Base-by-base conservation (phyloP, 768 basidiomycete genomes). In the Melanogaster broomeanus region DNA sequence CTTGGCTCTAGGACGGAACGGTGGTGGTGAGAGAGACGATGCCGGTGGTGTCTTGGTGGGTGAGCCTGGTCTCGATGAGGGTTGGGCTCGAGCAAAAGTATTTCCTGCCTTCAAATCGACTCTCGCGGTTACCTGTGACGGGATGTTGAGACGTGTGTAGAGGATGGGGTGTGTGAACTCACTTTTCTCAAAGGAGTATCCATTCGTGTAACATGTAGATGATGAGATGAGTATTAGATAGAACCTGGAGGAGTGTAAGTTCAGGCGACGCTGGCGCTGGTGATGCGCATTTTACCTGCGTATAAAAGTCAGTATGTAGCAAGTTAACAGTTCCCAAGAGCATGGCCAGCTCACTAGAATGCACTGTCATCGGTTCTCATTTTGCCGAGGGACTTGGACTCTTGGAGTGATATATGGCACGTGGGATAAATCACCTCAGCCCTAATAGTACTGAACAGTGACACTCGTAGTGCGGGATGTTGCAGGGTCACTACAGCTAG, bases 1-100 rank as follows among this genome's bases (percentile, higher is more conserved):
- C 67, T 84, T 88, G 51, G 82, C 84, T 62, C 74, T 86, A 13
- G 83, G 80, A 49, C 80, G 66, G 35, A 70, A 58, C 38, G 59
- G 55, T 11, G 65, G 54, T 1, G 67, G 66, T 0, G 73, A 61
- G 21, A 63, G 60, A 2, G 63, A 59, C 16, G 64, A 53, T 2
- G 61, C 42, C 11, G 62, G 60, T 9, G 59, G 61, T n/a, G 54
- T 56, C 61, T 78, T 82, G 53, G 68, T 62, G 15, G 81, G 80
- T 9, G 83, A 85, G 10, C 66, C 58, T 13, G 83, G 82, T 40
- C 82, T 72, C 34, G 79, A 74, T 34, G 64, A 61, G 28, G 64
- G 50, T 30, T 63, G 66, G 18, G 55, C 51, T 48, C 65, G 69
- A 52, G 68, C 57, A 46, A 68, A 62, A 22, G 67, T 48, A 58